Conservation (phyloP, 2,329 filamentous ascomycete genomes). For the Sarocladiaceae sp. region DNA sequence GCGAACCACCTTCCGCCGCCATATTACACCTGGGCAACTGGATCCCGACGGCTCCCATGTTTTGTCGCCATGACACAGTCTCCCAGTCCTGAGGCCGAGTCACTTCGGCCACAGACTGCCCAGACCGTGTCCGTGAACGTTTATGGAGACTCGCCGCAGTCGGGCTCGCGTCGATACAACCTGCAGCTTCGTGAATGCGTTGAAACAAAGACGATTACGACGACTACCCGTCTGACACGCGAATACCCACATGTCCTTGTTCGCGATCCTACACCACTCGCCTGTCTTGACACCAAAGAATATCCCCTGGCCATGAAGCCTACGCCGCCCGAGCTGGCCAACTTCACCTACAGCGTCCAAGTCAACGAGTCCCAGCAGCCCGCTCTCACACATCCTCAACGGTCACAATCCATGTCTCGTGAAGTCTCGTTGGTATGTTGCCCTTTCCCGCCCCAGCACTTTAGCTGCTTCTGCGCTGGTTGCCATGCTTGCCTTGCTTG, state of each 20-base stretch:
- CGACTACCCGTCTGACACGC: conserved; percentile 83
- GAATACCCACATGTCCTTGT: conserved; percentile 83
- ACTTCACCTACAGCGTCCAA: conserved; percentile 68
- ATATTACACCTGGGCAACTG: too few species aligned
- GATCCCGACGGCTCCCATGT: too few species aligned
- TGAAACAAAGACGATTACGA: conserved; percentile 74
- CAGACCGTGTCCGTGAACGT: conserved; percentile 45
- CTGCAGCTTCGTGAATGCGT: conserved; percentile 61
- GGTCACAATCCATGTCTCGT: conserved; percentile 2
- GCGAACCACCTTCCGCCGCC: too few species aligned
- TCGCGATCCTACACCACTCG: conserved; percentile 64
- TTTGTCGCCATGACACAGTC: conserved; percentile 32
- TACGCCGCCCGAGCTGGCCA: conserved; percentile 73
- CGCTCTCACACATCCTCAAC: not conserved
- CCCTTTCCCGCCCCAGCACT: too few species aligned
- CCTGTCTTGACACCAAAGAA: conserved; percentile 76
- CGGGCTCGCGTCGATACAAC: conserved; percentile 34
- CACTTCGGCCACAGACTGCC: conserved; percentile 27
- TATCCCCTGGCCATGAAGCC: conserved; percentile 83
- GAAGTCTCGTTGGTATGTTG: conserved; percentile 2
- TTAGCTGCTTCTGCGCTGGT: too few species aligned
- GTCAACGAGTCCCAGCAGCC: conserved; percentile 14
- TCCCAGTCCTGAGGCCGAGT: conserved; percentile 33
- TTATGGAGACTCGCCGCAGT: conserved; percentile 31
- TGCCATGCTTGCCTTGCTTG: not conserved